These are phyloP conservation scores for Macrolepiota albuminosa DNA, from an alignment of 768 basidiomycete genomes.

Conservation along the genomic window DNA sequence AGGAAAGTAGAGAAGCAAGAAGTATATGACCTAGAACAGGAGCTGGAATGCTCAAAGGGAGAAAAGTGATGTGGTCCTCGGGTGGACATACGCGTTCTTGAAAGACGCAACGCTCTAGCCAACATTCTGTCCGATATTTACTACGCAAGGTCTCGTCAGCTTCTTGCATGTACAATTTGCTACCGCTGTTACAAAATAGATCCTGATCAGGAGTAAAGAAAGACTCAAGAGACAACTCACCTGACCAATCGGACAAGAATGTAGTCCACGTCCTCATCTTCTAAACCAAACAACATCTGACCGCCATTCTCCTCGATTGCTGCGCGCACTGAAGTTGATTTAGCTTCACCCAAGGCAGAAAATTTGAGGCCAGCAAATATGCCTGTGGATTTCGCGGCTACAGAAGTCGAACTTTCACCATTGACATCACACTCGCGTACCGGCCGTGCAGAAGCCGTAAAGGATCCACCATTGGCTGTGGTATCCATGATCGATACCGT, in stretches of 20 bases:
- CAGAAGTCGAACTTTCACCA: slow-evolving; percentile 19
- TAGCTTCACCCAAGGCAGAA: slow-evolving; percentile 64
- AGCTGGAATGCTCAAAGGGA: slow-evolving; percentile 51
- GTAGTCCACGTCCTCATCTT: slow-evolving; percentile 52
- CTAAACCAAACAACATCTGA: slow-evolving; percentile 35
- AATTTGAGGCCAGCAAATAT: slow-evolving; percentile 58
- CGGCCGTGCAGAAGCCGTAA: slow-evolving; percentile 12
- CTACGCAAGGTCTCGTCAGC: slow-evolving; percentile 35
- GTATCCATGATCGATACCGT: slow-evolving; percentile 20
- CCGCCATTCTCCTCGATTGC: slow-evolving; percentile 65
- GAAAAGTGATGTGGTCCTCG: slow-evolving; percentile 67
- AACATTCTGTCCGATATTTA: slow-evolving; percentile 87
- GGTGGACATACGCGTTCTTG: slow-evolving; percentile 66
- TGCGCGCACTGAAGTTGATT: slow-evolving; percentile 44
- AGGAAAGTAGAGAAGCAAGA: not conserved
- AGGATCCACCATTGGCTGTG: not conserved
- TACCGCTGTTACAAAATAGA: slow-evolving; percentile 47
- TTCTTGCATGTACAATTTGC: slow-evolving; percentile 60
- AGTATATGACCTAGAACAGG: slow-evolving; percentile 52
- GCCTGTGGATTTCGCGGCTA: slow-evolving; percentile 7
- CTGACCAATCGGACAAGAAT: slow-evolving; percentile 72
- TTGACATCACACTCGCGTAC: slow-evolving; percentile 10
- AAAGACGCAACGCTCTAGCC: slow-evolving; percentile 84
- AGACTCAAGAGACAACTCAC: slow-evolving; percentile 30
- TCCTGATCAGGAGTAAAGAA: slow-evolving; percentile 1